Evolutionary conservation across 192 early-diverging fungal genomes (phyloP).

Genomic region (Linnemannia zychae): DNA sequence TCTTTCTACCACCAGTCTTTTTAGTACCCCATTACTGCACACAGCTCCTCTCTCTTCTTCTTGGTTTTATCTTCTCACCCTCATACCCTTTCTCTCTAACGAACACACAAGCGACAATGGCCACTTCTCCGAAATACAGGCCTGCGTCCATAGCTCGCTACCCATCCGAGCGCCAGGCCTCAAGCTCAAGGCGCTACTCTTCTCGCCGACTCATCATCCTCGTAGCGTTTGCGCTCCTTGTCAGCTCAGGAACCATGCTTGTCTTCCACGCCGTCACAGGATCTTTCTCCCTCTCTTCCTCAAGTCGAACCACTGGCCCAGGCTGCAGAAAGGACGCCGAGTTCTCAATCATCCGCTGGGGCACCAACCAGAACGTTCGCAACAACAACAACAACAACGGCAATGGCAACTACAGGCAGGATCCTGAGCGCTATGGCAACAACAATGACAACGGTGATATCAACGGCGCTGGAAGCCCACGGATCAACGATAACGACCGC

Average conservation of each 20-base stretch:
- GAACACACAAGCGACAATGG: constrained; percentile 16
- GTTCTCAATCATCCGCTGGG: constrained; percentile 47
- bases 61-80: background rate
- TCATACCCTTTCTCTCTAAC: background rate
- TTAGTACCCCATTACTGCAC: background rate
- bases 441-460: background rate
- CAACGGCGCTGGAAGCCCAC: constrained; percentile 31
- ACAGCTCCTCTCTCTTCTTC: background rate
- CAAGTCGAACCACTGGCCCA: background rate
- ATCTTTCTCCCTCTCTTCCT: constrained; percentile 3
- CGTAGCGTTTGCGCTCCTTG: constrained; percentile 29
- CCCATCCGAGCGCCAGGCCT: background rate
- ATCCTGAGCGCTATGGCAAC: background rate
- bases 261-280: constrained; percentile 36
- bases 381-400: constrained; percentile 3
- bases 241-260: constrained; percentile 48
- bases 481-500: constrained; percentile 13
- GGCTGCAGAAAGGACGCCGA: constrained; percentile 47
- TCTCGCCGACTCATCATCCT: constrained; percentile 39
- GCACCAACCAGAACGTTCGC: constrained; percentile 9
- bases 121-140: constrained; percentile 50
- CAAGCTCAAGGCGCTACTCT: constrained; percentile 23
- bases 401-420: background rate
- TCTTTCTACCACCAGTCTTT: background rate
- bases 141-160: constrained; percentile 25